Evolutionary conservation across 164 flowering plant genomes (phyloP).

Genomic region (Vitis cinerea): DNA sequence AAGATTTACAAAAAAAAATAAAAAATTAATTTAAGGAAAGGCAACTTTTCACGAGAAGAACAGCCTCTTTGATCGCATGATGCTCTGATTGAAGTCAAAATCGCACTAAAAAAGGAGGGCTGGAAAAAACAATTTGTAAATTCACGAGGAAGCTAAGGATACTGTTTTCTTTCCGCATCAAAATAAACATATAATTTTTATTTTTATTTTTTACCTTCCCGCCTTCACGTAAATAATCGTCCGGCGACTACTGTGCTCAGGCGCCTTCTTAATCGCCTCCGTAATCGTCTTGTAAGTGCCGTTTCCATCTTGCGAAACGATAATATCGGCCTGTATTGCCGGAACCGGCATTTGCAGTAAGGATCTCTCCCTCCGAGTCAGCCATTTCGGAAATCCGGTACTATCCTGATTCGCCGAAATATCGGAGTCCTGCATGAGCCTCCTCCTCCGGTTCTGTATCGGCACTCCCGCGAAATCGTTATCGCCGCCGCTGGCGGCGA

Average conservation of each 20-base stretch:
- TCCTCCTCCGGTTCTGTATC: slow-evolving; percentile 57
- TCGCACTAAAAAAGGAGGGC: no score
- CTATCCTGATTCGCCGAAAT: slow-evolving; percentile 1
- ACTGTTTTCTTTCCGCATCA: no score
- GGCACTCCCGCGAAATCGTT: slow-evolving; percentile 73
- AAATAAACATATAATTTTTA: neutral
- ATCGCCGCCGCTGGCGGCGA: slow-evolving; percentile 28
- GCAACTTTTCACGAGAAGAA: no score
- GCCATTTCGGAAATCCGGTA: slow-evolving; percentile 54
- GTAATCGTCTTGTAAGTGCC: slow-evolving; percentile 65
- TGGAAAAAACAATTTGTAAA: no score
- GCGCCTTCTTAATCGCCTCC: slow-evolving; percentile 80
- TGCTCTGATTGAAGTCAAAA: no score
- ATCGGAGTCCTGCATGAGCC: slow-evolving; percentile 26
- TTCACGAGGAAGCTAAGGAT: no score
- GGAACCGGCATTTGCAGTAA: slow-evolving; percentile 45
- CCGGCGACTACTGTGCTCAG: slow-evolving; percentile 53
- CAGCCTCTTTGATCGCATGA: no score
- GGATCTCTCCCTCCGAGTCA: slow-evolving; percentile 47
- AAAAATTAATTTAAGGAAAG: no score
- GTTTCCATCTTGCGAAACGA: slow-evolving; percentile 70
- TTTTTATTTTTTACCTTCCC: slow-evolving; percentile 59
- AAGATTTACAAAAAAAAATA: neutral
- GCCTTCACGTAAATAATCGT: slow-evolving; percentile 75
- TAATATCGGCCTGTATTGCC: slow-evolving; percentile 55